A percentile compares a stretch with the other conserved stretches of the same genome.
phyloP scores from a whole-genome alignment of 371 early-diverging fungal genomes.

The Apophysomyces sp. region DNA sequence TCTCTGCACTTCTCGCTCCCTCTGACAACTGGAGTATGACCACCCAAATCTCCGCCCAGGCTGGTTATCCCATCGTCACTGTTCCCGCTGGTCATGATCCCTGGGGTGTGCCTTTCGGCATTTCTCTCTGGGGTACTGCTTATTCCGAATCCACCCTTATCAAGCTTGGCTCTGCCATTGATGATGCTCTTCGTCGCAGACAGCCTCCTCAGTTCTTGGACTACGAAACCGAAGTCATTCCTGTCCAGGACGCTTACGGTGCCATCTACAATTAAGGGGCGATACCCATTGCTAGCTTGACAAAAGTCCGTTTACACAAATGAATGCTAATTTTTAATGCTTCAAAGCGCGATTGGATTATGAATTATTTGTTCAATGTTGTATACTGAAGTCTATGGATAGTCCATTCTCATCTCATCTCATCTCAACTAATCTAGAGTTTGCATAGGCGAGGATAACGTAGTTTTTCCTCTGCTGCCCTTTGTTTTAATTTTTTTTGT shows the following conservation, averaged over 20 bases:
- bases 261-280: background rate
- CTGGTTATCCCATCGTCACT: slow-evolving; percentile 11
- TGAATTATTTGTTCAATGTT: background rate
- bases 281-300: background rate
- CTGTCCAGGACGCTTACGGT: slow-evolving; percentile 5
- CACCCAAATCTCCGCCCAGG: slow-evolving; percentile 10
- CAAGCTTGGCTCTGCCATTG: slow-evolving; percentile 14
- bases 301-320: background rate
- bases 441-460: no score
- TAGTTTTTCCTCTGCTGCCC: no score
- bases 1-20: slow-evolving; percentile 5
- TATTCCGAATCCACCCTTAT: slow-evolving; percentile 8
- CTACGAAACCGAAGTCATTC: background rate
- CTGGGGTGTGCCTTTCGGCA: slow-evolving; percentile 11
- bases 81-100: slow-evolving; percentile 9
- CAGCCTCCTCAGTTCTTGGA: background rate
- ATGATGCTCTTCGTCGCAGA: slow-evolving; percentile 12
- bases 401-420: no score
- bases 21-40: slow-evolving; percentile 11
- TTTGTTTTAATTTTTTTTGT: no score
- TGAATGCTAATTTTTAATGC: background rate
- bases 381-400: background rate
- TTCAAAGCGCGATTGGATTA: background rate
- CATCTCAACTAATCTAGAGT: no score
- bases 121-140: slow-evolving; percentile 9